Evolutionary conservation across 306 rosid genomes (phyloP), one percentile per base, ranked within the genome.

Genomic region (Corylus heterophylla): DNA sequence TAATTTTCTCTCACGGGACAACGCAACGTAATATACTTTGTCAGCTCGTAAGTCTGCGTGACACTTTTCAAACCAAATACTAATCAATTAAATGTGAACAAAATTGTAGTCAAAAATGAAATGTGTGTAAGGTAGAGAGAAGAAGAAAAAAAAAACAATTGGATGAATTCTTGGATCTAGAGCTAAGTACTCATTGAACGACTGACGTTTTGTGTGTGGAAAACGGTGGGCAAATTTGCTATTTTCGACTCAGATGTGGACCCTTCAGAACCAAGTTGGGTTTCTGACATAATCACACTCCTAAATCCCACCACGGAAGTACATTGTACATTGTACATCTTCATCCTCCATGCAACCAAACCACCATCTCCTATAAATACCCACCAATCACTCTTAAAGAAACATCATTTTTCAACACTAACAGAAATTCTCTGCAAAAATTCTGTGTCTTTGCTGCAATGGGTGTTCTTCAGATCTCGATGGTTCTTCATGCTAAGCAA

Each of bases 401-500:
- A 68, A 42, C 13, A 42, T 67, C 14, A 22, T 2, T 8, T 16
- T 54, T 58, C 35, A 64, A 31, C 45, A 5, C 6, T n/a, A n/a
- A 25, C 17, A 12, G 12, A 62, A 18, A 6, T 29, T 29, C 16
- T 13, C 25, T 8, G 71, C 8, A 71, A 31, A 31, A 2, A 4
- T 11, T 51, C 58, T 66, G 14, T 35, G 27, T 73, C 27, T 52
- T 3, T 25, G 62, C 39, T 20, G 55, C 8, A 52, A 83, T 82
- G 86, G 88, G 90, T 74, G 49, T 82, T 44, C 76, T 78, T 63
- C n/a, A 82, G 49, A 74, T 81, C 8, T 76, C 69, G 76, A 77
- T 76, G 70, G 48, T 85, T 75, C 80, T 45, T 47, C 85, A 79
- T 75, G 85, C 86, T 13, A 87, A 12, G 80, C 81, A 74, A 22